Conservation (phyloP, 2,329 filamentous ascomycete species). For the Pseudomassariella vexata region DNA sequence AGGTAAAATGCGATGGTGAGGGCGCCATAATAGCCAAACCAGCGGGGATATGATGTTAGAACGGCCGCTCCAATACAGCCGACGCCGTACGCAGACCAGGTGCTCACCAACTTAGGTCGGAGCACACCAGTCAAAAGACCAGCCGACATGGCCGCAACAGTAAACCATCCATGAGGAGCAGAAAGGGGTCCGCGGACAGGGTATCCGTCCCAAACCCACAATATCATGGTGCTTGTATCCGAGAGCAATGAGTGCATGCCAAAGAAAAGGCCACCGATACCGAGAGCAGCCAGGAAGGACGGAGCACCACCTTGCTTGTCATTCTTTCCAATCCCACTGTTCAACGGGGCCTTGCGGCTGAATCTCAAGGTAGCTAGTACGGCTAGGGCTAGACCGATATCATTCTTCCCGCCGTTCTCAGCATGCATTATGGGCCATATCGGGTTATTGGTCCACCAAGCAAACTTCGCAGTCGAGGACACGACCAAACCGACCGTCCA, state of each 20-base stretch:
- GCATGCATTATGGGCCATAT: slow-evolving; percentile 93
- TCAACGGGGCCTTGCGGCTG: slow-evolving; percentile 57
- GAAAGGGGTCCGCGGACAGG: slow-evolving; percentile 83
- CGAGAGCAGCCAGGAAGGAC: slow-evolving; percentile 66
- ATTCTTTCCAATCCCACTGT: slow-evolving; percentile 26
- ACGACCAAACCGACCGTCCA: slow-evolving; percentile 77
- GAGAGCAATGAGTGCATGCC: slow-evolving; percentile 87
- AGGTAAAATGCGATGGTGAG: slow-evolving; percentile 72
- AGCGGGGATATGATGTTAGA: slow-evolving; percentile 72
- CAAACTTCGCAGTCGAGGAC: slow-evolving; percentile 86
- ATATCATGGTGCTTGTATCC: slow-evolving; percentile 97
- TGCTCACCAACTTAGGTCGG: slow-evolving; percentile 62
- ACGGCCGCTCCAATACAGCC: slow-evolving; percentile 76
- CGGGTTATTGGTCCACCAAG: slow-evolving; percentile 90
- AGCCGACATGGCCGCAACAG: slow-evolving; percentile 77
- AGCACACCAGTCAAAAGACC: slow-evolving; percentile 74
- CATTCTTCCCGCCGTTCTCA: slow-evolving; percentile 89
- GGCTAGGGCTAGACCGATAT: slow-evolving; percentile 70
- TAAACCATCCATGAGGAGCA: slow-evolving; percentile 84
- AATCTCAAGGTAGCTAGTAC: slow-evolving; percentile 71
- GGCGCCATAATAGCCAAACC: slow-evolving; percentile 85
- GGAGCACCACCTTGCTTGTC: slow-evolving; percentile 54
- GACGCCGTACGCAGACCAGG: slow-evolving; percentile 73
- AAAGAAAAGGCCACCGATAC: slow-evolving; percentile 81
- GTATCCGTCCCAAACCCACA: slow-evolving; percentile 97